A percentile compares a stretch with the other conserved stretches of the same genome.
phyloP scores from a whole-genome alignment of 1,284 basidiomycete genomes.

The Trichosporon ovoides region DNA sequence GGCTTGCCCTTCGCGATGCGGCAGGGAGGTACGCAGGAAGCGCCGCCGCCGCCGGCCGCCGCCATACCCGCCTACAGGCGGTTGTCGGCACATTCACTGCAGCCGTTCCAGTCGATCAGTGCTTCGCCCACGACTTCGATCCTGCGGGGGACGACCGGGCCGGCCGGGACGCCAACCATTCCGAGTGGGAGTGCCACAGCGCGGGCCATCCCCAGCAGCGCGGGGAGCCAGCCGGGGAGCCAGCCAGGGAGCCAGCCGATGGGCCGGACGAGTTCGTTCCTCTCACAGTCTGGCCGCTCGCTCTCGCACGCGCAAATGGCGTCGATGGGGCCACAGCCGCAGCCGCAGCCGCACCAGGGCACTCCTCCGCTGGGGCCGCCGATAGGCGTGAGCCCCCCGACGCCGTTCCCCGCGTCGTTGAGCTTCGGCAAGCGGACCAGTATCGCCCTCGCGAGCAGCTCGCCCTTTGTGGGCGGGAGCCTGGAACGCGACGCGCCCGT shows the following conservation, averaged over 20 bases:
- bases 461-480: conserved; percentile 38
- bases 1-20: conserved; percentile 41
- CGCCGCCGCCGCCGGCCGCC: neutral
- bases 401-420: conserved; percentile 30
- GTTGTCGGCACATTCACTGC: conserved; percentile 42
- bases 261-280: conserved; percentile 39
- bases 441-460: conserved; percentile 26
- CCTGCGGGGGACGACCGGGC: conserved; percentile 18
- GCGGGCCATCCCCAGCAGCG: conserved; percentile 8
- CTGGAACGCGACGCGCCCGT: conserved; percentile 26
- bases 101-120: conserved; percentile 35
- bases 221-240: neutral
- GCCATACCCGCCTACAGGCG: conserved; percentile 28
- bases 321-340: conserved; percentile 25
- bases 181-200: neutral
- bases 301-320: conserved; percentile 47
- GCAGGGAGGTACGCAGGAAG: neutral
- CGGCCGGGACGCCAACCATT: neutral
- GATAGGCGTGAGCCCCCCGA: neutral
- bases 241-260: neutral
- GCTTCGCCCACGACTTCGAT: conserved; percentile 41
- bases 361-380: neutral
- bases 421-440: conserved; percentile 40
- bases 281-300: conserved; percentile 47
- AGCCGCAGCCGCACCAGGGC: neutral